Evolutionary conservation across 441 rosid species (phyloP).

Genomic region (Cnidoscolus chayamansa): DNA sequence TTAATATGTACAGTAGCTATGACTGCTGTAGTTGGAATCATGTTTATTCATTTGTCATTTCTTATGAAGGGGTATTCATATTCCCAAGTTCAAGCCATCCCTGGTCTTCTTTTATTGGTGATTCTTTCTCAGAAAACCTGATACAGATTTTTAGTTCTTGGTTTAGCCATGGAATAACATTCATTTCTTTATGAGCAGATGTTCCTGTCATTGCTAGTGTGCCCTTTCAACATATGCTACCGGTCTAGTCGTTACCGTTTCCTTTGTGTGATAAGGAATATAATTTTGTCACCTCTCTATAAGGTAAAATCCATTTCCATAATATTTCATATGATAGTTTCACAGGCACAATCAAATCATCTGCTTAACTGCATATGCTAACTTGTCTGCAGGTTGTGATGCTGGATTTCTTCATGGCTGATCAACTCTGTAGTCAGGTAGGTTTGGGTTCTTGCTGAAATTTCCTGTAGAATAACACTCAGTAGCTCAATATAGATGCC

Average conservation of each 20-base stretch:
- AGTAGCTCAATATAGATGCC: not conserved
- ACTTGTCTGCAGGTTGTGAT: constrained; percentile 57
- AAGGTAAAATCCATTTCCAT: constrained; percentile 41
- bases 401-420: constrained; percentile 99
- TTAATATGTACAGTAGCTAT: constrained; percentile 74
- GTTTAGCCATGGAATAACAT: not conserved
- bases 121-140: not conserved
- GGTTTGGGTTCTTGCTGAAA: not conserved
- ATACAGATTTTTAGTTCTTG: not conserved
- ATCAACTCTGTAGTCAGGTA: constrained; percentile 97
- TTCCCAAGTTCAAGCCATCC: constrained; percentile 79
- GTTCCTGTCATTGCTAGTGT: constrained; percentile 55
- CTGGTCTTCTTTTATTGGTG: constrained; percentile 78
- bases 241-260: constrained; percentile 68
- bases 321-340: not conserved
- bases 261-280: constrained; percentile 71
- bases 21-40: constrained; percentile 73
- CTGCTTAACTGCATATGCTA: constrained; percentile 1
- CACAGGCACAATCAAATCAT: not conserved
- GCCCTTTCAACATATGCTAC: constrained; percentile 78
- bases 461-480: not conserved
- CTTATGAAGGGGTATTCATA: constrained; percentile 64
- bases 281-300: constrained; percentile 79
- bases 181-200: constrained; percentile 36
- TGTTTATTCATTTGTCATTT: constrained; percentile 74